A percentile compares a stretch with the other conserved stretches of the same genome.
Evolutionary conservation across 1,284 basidiomycete species (phyloP).

Genomic region (Cryptococcus sp.): DNA sequence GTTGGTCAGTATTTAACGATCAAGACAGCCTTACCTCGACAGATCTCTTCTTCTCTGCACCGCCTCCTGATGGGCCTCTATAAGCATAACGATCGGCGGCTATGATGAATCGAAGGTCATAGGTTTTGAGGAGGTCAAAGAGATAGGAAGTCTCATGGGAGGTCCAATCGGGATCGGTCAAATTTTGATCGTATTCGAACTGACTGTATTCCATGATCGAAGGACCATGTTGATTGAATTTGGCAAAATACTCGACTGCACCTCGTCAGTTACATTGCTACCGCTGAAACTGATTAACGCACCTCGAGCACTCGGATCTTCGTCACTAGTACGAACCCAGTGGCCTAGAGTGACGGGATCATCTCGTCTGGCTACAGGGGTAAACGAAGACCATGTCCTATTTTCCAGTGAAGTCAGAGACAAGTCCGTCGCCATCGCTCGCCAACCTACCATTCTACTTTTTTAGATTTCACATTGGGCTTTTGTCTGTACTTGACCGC

Average conservation of each 20-base stretch:
- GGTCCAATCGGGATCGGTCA: constrained; percentile 83
- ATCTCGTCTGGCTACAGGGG: constrained; percentile 39
- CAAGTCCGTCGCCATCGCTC: no score
- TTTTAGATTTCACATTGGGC: constrained; percentile 58
- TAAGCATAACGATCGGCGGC: constrained; percentile 88
- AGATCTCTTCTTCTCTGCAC: constrained; percentile 56
- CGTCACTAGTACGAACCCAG: constrained; percentile 45
- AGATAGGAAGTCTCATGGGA: constrained; percentile 95
- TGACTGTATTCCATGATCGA: constrained; percentile 78
- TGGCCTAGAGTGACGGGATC: constrained; percentile 33
- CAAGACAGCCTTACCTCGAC: constrained; percentile 63
- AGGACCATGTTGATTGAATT: constrained; percentile 51
- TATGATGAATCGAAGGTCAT: constrained; percentile 87
- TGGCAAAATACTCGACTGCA: constrained; percentile 44
- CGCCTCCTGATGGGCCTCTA: constrained; percentile 21
- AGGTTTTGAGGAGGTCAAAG: constrained; percentile 76
- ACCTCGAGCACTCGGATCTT: constrained; percentile 35
- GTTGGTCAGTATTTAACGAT: constrained; percentile 6
- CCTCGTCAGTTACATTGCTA: constrained; percentile 34
- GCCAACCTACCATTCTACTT: constrained; percentile 60
- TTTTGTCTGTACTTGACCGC: constrained; percentile 81
- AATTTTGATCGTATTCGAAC: constrained; percentile 81
- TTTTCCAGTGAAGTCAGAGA: not conserved
- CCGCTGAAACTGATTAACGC: not conserved
- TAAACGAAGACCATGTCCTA: constrained; percentile 75